Percentiles rank a stretch among this genome's conserved stretches.
These are phyloP conservation scores for Hibiscus mutabilis DNA, from an alignment of 345 rosid genomes.

Conservation along the genomic window DNA sequence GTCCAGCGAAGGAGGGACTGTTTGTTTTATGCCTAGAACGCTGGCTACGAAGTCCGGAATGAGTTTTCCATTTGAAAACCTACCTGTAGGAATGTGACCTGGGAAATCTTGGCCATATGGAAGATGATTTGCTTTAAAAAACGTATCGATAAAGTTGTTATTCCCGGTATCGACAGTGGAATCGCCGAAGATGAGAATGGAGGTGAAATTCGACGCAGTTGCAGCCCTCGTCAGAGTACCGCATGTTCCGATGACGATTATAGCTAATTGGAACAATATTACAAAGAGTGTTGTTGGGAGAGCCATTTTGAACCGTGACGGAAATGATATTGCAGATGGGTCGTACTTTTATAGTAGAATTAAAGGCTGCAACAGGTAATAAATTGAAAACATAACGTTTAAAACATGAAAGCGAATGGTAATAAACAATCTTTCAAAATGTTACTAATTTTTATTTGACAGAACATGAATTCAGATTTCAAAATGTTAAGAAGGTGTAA, in stretches of 20 bases:
- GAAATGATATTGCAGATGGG: neutral
- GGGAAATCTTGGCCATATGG: conserved; percentile 46
- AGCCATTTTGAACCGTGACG: neutral
- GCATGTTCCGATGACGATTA: neutral
- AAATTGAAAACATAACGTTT: too few species aligned
- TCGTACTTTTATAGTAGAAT: neutral
- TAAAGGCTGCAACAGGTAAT: too few species aligned
- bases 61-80: conserved; percentile 43
- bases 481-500: too few species aligned
- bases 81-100: conserved; percentile 29
- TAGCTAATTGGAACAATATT: neutral
- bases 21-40: conserved; percentile 28
- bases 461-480: too few species aligned
- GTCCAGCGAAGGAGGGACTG: conserved; percentile 35
- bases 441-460: too few species aligned
- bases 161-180: conserved; percentile 24
- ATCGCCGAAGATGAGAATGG: conserved; percentile 16
- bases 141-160: conserved; percentile 17
- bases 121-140: conserved; percentile 19
- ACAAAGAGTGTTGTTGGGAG: neutral
- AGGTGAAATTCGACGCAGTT: neutral
- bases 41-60: conserved; percentile 41
- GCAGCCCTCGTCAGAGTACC: neutral
- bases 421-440: too few species aligned
- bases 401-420: too few species aligned